Evolutionary conservation across 2,329 filamentous ascomycete genomes (phyloP), one percentile per base, ranked within the genome.

Genomic region (Bertia moriformis): DNA sequence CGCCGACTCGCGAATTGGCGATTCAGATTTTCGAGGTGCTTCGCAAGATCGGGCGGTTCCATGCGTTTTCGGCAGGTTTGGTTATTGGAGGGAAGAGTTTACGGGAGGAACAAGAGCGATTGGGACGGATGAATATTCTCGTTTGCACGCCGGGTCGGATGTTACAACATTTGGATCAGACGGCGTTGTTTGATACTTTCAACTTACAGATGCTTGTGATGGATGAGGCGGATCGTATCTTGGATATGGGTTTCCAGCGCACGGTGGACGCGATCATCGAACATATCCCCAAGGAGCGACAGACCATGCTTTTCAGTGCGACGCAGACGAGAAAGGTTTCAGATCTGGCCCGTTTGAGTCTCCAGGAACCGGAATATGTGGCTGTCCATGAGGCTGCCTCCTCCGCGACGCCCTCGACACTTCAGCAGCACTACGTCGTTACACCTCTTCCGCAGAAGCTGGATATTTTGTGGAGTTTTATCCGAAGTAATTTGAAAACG

Each of bases 21-120:
- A 91, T 93, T 29, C 91, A 98, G 59, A 98, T 94, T 44, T 98
- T 96, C 53, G 83, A 95, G 42, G 89, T 96, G 1, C 61, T 98
- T 49, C 72, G 85, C 44, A 94, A 93, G 57, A 75, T 98, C 42
- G 91, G 91, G 35, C 74, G 84, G 41, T 78, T 89, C 42, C 89
- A 98, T 57, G 69, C 75, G 43, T 95, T 96, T 56, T 93, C 89
- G 1, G 91, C 91, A 0, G 91, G 91, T 0, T 61, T 96, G 49
- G 76, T 98, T 7, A 96, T 96, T 49, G 91, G 91, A 30, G 91
- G 91, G 30, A 94, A 93, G 67, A 88, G 73, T 55, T 54, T 95
- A 50, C 79, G 83, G 52, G 88, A 95, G 49, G 76, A 35, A 61
- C 78, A 84, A 18, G 84, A 93, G 49, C 73, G 88, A 22, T 56